A percentile compares a stretch with the other conserved stretches of the same genome.
phyloP scores from a whole-genome alignment of 1,284 basidiomycete genomes.

The Rhodotorula sp. region DNA sequence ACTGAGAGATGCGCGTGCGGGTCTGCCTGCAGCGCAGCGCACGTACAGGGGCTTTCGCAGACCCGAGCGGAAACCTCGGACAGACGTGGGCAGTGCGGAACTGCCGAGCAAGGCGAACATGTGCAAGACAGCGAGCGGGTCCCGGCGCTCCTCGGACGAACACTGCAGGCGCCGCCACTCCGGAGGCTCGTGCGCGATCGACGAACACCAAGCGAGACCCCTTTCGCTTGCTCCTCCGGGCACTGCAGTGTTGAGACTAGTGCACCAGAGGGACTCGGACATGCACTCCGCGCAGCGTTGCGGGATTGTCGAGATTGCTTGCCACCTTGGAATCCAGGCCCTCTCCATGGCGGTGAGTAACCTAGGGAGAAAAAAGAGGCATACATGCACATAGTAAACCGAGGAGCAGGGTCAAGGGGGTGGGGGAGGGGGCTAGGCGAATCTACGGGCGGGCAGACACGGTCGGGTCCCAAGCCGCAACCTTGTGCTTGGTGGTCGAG shows the following conservation, averaged over 20 bases:
- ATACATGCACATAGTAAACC: neutral
- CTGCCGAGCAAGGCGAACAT: neutral
- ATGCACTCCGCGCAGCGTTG: too few species aligned
- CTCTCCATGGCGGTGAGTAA: neutral
- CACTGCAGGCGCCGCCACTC: too few species aligned
- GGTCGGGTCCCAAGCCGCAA: slow-evolving; percentile 78
- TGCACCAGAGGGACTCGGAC: too few species aligned
- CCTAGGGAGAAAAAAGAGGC: neutral
- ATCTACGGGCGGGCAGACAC: slow-evolving; percentile 48
- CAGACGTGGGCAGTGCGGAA: neutral
- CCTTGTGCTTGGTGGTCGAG: slow-evolving; percentile 78
- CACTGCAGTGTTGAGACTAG: too few species aligned
- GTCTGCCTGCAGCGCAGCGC: too few species aligned
- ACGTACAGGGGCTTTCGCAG: too few species aligned
- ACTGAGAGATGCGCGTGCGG: too few species aligned
- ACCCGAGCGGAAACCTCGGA: too few species aligned
- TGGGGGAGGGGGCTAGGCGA: neutral
- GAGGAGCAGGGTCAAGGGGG: neutral
- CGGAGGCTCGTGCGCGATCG: too few species aligned
- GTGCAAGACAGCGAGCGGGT: neutral
- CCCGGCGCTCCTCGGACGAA: neutral
- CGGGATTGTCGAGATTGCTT: too few species aligned
- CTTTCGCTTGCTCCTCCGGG: too few species aligned
- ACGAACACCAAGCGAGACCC: too few species aligned
- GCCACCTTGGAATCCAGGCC: neutral